Conservation (phyloP, 495 filamentous ascomycete genomes). For the Elasticomyces elasticus region DNA sequence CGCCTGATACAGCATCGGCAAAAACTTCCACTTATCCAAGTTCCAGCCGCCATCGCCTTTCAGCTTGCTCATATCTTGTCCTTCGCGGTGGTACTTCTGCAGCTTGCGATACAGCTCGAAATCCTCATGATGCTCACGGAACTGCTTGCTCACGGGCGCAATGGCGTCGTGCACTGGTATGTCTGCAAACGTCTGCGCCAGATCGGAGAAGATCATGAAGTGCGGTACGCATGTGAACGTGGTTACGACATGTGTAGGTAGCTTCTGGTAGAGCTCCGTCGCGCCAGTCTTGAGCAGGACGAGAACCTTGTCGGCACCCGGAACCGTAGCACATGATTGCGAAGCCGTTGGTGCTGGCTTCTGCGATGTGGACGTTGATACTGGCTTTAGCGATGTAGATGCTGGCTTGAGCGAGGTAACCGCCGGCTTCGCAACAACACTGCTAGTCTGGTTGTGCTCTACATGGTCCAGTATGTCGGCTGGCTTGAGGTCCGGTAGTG, state of each 20-base stretch:
- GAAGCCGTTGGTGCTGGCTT: too few relatives aligned
- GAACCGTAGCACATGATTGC: constrained; percentile 1
- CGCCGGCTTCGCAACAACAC: not conserved
- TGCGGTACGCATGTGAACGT: constrained; percentile 45
- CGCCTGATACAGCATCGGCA: constrained; percentile 46
- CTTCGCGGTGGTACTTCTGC: constrained; percentile 32
- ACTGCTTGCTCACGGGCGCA: constrained; percentile 31
- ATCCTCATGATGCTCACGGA: constrained; percentile 35
- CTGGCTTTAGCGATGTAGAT: too few relatives aligned
- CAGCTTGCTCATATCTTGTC: constrained; percentile 36
- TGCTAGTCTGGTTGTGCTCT: not conserved
- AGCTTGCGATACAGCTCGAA: constrained; percentile 47
- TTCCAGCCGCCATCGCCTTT: constrained; percentile 39
- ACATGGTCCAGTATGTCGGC: not conserved
- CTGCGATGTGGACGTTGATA: too few relatives aligned
- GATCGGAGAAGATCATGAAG: constrained; percentile 48
- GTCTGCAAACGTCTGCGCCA: constrained; percentile 40
- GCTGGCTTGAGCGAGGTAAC: too few relatives aligned
- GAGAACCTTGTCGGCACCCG: constrained; percentile 26
- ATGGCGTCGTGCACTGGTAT: constrained; percentile 43
- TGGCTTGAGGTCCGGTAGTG: not conserved
- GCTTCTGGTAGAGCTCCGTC: constrained; percentile 28
- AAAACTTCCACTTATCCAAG: constrained; percentile 51
- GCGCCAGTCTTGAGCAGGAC: constrained; percentile 32
- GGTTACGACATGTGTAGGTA: constrained; percentile 39